These are phyloP conservation scores for Xenosphaeropsis pyriputrescens DNA, from an alignment of 2,329 filamentous ascomycete species.

Conservation along the genomic window DNA sequence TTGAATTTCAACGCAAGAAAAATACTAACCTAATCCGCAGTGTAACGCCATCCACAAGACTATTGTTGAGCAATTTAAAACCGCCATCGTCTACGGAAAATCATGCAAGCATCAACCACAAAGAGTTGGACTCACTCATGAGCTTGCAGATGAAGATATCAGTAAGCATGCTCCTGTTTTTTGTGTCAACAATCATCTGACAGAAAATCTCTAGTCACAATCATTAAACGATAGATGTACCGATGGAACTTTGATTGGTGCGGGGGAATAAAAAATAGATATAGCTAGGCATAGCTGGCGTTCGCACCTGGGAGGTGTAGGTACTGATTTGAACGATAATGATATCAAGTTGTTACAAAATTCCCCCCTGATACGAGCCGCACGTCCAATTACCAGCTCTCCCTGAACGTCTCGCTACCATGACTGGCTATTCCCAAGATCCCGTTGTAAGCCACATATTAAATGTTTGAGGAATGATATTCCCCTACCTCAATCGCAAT, in stretches of 20 bases:
- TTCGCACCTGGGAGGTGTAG: not conserved
- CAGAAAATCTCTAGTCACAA: conserved; percentile 33
- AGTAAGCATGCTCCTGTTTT: conserved; percentile 20
- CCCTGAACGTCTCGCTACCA: no score
- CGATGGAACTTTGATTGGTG: not conserved
- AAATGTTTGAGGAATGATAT: not conserved
- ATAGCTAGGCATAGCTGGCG: not conserved
- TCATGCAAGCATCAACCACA: conserved; percentile 98
- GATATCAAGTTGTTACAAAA: not conserved
- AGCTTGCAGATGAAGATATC: conserved; percentile 94
- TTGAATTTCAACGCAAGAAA: conserved; percentile 1
- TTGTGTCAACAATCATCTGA: not conserved
- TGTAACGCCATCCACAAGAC: conserved; percentile 96
- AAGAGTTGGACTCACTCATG: conserved; percentile 78
- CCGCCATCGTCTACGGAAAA: conserved; percentile 90
- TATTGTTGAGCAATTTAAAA: conserved; percentile 91
- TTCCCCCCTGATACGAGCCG: no score
- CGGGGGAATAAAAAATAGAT: not conserved
- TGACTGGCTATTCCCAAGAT: not conserved
- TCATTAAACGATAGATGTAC: conserved; percentile 45
- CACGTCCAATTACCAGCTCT: no score
- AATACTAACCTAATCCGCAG: conserved; percentile 28
- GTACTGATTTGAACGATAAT: no score
- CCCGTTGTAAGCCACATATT: not conserved
- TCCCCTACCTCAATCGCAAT: no score